phyloP scores from a whole-genome alignment of 257 asterid genomes.

The Nicotiana noctiflora region DNA sequence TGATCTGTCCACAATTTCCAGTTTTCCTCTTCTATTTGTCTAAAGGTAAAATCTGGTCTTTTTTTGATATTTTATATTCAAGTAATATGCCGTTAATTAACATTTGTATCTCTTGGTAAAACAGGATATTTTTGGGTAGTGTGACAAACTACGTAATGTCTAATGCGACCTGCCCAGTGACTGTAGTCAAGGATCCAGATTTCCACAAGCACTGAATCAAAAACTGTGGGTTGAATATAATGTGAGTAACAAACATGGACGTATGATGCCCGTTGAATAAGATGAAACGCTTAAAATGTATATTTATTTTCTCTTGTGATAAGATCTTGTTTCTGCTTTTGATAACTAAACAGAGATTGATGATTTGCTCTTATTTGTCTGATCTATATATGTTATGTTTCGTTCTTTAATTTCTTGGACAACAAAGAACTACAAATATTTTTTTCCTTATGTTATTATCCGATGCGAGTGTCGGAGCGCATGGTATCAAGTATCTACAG shows the following conservation, averaged over 20 bases:
- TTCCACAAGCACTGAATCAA: conserved; percentile 36
- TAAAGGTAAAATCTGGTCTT: not conserved
- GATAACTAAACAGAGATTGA: not conserved
- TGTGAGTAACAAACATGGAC: too few species aligned
- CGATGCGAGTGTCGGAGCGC: too few species aligned
- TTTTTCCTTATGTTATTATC: too few species aligned
- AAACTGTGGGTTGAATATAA: not conserved
- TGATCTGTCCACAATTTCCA: not conserved
- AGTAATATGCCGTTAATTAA: not conserved
- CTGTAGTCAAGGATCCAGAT: conserved; percentile 66
- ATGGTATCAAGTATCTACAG: too few species aligned
- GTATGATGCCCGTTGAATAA: not conserved
- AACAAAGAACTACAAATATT: not conserved
- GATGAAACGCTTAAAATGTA: not conserved
- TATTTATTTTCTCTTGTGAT: not conserved
- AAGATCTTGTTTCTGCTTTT: not conserved
- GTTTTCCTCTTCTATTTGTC: not conserved
- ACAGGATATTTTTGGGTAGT: conserved; percentile 75
- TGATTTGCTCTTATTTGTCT: not conserved
- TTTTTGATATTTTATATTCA: not conserved
- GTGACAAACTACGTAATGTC: conserved; percentile 56
- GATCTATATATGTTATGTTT: not conserved
- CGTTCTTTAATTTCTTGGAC: not conserved
- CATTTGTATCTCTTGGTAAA: not conserved
- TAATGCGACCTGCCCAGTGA: conserved; percentile 62